These are phyloP conservation scores for Thelephora ganbajun DNA, from an alignment of 768 basidiomycete genomes.

Conservation along the genomic window DNA sequence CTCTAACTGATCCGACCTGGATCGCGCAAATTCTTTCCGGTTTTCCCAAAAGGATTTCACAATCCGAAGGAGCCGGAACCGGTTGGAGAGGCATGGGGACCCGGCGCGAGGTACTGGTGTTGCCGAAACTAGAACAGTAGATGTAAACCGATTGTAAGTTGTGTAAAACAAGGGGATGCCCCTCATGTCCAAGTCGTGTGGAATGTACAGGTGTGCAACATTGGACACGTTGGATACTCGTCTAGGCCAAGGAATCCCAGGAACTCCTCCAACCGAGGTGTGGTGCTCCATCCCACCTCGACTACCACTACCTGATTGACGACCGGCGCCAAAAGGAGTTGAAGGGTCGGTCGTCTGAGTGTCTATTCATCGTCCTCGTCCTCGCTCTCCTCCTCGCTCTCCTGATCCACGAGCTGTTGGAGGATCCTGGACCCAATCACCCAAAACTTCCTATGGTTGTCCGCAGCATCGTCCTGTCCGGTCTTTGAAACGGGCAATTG, in stretches of 20 bases:
- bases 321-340: too few relatives aligned
- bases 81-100: constrained; percentile 77
- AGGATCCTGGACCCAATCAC: constrained; percentile 60
- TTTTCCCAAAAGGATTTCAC: constrained; percentile 42
- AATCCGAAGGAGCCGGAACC: constrained; percentile 54
- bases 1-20: constrained; percentile 77
- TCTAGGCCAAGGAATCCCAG: too few relatives aligned
- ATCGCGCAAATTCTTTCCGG: constrained; percentile 60
- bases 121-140: constrained; percentile 8
- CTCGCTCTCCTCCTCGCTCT: constrained; percentile 33
- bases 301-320: not conserved
- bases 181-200: too few relatives aligned
- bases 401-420: constrained; percentile 69
- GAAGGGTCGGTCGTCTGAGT: not conserved
- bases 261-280: not conserved
- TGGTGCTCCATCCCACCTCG: not conserved
- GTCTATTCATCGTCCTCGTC: constrained; percentile 9
- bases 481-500: constrained; percentile 39
- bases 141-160: too few relatives aligned
- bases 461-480: constrained; percentile 24
- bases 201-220: not conserved
- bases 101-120: constrained; percentile 36
- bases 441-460: constrained; percentile 59
- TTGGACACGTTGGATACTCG: not conserved
- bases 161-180: too few relatives aligned